Evolutionary conservation across 805 yeast genomes (phyloP).

Genomic region (Metschnikowia sp.): DNA sequence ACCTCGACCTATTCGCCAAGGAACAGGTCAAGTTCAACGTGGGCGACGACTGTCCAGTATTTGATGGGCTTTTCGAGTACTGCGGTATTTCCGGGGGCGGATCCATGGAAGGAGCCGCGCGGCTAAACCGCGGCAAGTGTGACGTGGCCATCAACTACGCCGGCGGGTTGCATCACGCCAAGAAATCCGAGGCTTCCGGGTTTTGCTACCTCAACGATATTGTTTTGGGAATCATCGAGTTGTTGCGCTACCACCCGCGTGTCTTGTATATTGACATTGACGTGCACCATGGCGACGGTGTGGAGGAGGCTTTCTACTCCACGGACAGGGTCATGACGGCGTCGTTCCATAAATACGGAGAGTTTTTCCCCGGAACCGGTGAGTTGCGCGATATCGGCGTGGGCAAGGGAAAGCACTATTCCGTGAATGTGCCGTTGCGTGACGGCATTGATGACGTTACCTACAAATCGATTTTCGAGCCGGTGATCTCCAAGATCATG

Average conservation of each 20-base stretch:
- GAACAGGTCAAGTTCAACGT: slow-evolving; percentile 92
- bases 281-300: slow-evolving; percentile 94
- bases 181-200: slow-evolving; percentile 85
- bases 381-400: slow-evolving; percentile 81
- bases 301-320: slow-evolving; percentile 88
- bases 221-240: slow-evolving; percentile 76
- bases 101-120: slow-evolving; percentile 84
- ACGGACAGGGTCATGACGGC: slow-evolving; percentile 90
- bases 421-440: slow-evolving; percentile 81
- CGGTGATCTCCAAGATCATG: slow-evolving; percentile 70
- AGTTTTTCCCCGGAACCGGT: slow-evolving; percentile 93
- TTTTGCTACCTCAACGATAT: slow-evolving; percentile 90
- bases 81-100: slow-evolving; percentile 85
- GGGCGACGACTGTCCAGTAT: slow-evolving; percentile 83
- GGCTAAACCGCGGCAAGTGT: slow-evolving; percentile 75
- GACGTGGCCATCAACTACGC: slow-evolving; percentile 93
- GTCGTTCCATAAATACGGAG: slow-evolving; percentile 90
- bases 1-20: slow-evolving; percentile 78
- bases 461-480: slow-evolving; percentile 83
- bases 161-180: slow-evolving; percentile 93
- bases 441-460: slow-evolving; percentile 94
- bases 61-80: slow-evolving; percentile 74
- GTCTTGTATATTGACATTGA: slow-evolving; percentile 87
- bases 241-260: slow-evolving; percentile 78
- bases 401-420: slow-evolving; percentile 77